Conservation (phyloP, 257 asterid species). For the Solanum sparsipilum region DNA sequence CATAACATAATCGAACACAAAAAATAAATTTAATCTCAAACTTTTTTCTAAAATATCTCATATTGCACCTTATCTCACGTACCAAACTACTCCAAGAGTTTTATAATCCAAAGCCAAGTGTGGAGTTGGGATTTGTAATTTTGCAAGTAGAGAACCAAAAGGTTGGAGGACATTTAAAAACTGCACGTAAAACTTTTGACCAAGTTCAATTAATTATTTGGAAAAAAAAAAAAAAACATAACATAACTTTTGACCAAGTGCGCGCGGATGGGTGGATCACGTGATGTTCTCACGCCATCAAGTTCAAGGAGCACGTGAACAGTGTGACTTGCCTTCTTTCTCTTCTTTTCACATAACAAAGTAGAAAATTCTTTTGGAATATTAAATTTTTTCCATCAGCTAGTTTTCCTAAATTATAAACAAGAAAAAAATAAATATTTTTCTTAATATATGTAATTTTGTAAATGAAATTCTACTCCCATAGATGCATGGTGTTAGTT, state of each 20-base stretch:
- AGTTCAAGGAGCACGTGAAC: constrained; percentile 38
- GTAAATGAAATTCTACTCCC: background rate
- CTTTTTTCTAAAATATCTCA: background rate
- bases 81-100: background rate
- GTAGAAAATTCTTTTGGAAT: background rate
- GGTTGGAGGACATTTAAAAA: background rate
- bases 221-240: background rate
- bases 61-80: too few species aligned
- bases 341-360: background rate
- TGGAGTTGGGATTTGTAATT: background rate
- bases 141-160: background rate
- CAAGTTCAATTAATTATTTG: background rate
- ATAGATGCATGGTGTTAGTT: background rate
- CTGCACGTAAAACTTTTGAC: background rate
- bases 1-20: background rate
- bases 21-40: too few species aligned
- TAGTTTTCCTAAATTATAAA: background rate
- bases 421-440: background rate
- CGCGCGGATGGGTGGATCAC: background rate
- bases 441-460: background rate
- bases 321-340: constrained; percentile 8
- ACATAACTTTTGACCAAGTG: background rate
- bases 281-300: background rate
- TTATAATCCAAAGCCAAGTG: background rate
- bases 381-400: background rate